These are phyloP conservation scores for Acacia acuminata DNA, from an alignment of 306 rosid genomes.

Conservation along the genomic window DNA sequence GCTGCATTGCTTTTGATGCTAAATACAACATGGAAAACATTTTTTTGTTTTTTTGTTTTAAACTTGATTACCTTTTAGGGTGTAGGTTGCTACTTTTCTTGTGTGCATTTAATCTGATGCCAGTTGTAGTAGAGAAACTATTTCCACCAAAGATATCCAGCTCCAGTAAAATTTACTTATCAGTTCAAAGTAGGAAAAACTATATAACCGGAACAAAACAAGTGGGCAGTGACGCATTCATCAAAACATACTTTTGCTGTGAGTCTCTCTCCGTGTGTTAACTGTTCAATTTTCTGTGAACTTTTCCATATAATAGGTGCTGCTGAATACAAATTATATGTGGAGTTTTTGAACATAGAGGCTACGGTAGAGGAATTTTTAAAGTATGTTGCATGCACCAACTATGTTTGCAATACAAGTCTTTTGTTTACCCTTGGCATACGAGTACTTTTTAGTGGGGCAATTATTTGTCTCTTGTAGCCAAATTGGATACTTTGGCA, in stretches of 20 bases:
- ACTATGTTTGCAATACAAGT: slow-evolving; percentile 23
- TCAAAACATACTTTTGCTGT: slow-evolving; percentile 10
- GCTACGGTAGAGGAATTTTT: slow-evolving; percentile 83
- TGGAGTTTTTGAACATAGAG: slow-evolving; percentile 89
- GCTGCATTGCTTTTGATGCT: slow-evolving; percentile 39
- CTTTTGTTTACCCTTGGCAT: too few species aligned
- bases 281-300: slow-evolving; percentile 38
- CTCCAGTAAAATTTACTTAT: neutral
- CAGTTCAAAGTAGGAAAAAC: slow-evolving; percentile 17
- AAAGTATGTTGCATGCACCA: slow-evolving; percentile 58
- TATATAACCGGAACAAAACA: neutral
- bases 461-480: slow-evolving; percentile 1
- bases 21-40: too few species aligned
- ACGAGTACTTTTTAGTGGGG: too few species aligned
- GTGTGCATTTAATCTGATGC: slow-evolving; percentile 16
- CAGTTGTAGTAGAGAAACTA: slow-evolving; percentile 15
- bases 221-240: slow-evolving; percentile 2
- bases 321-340: slow-evolving; percentile 87
- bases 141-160: slow-evolving; percentile 18
- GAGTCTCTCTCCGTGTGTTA: slow-evolving; percentile 23
- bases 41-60: too few species aligned
- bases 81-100: too few species aligned
- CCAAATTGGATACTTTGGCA: slow-evolving; percentile 21
- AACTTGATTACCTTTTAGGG: too few species aligned
- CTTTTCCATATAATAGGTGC: slow-evolving; percentile 64